Conservation (phyloP, 352 stramenopile genomes). For the Phytophthora tentaculata region DNA sequence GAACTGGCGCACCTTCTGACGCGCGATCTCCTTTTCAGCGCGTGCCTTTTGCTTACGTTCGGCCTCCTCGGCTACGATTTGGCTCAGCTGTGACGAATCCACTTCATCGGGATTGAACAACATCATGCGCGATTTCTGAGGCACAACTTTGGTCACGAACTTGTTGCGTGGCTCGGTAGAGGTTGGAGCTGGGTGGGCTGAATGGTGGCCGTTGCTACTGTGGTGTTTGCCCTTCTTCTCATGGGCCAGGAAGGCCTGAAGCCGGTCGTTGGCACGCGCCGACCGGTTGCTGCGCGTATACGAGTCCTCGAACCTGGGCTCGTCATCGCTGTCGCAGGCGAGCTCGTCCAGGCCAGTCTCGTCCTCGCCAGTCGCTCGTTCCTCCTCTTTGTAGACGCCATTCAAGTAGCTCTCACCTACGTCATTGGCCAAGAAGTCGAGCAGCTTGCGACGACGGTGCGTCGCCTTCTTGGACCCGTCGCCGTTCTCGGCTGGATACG, state of each 20-base stretch:
- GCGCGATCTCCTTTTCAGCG: slow-evolving; percentile 49
- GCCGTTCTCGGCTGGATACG: slow-evolving; percentile 36
- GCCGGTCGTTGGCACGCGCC: slow-evolving; percentile 54
- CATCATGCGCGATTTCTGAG: slow-evolving; percentile 56
- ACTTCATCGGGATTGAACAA: slow-evolving; percentile 64
- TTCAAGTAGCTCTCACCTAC: slow-evolving; percentile 74
- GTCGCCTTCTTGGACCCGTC: slow-evolving; percentile 32
- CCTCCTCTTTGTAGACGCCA: slow-evolving; percentile 73
- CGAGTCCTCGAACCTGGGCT: slow-evolving; percentile 29
- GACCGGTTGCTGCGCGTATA: slow-evolving; percentile 26
- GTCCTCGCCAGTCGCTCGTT: slow-evolving; percentile 39
- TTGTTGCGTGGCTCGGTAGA: slow-evolving; percentile 48
- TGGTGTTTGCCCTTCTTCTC: slow-evolving; percentile 60
- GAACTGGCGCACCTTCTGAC: slow-evolving; percentile 55
- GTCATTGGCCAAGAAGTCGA: slow-evolving; percentile 81
- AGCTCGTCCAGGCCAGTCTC: slow-evolving; percentile 34
- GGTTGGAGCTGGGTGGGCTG: slow-evolving; percentile 30
- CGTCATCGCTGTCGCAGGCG: slow-evolving; percentile 24
- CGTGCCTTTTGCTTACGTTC: slow-evolving; percentile 53
- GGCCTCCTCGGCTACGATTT: slow-evolving; percentile 49
- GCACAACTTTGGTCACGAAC: slow-evolving; percentile 65
- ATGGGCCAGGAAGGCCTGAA: slow-evolving; percentile 65
- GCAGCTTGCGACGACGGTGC: slow-evolving; percentile 64
- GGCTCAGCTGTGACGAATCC: slow-evolving; percentile 43
- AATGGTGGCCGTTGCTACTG: slow-evolving; percentile 34